Base-by-base conservation (phyloP, 805 yeast genomes). In the Torulaspora maleeae region DNA sequence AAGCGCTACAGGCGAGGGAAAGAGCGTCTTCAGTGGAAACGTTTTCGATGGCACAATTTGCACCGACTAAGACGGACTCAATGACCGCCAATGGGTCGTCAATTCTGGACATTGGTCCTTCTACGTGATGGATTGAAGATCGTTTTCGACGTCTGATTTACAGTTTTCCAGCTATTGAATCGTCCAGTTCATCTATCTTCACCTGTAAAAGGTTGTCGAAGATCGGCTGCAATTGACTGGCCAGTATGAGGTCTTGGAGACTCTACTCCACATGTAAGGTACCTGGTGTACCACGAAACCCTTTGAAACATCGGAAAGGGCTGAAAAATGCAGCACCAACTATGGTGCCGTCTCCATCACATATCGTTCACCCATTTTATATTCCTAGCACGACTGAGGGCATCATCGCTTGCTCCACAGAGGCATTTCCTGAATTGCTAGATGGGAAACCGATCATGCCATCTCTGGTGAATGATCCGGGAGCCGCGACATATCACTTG, bases 331-430 rank as follows among this genome's bases (percentile, higher is more conserved):
- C 32, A 10, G 22, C 33, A 4, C 16, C 27, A 16, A 19, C 15
- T 11, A 22, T 28, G 30, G 40, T 44, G 24, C 49, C 52, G 36
- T 16, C 34, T 22, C 47, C 58, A 5, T 43, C 42, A 12, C 50
- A 53, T 24, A 46, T 55, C 3, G 41, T 53, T 3, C 66, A 63
- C 39, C 61, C 66, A 7, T 61, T 60, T 44, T 63, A 61, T 42
- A 42, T 38, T 10, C 59, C 61, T 11, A 49, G 53, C 22, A 24
- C 44, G 4, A 32, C 51, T 7, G 66, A 62, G 36, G 54, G 53
- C 35, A 54, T 61, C 15, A 33, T 43, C 12, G 36, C 56, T n/a
- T 60, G 64, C 39, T 47, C 47, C 12, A 43, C 50, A 12, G 60
- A 58, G 39, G 36, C 27, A 10, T 42, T 49, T 5, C 58, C 61